A percentile compares a stretch with the other conserved stretches of the same genome.
These are phyloP conservation scores for Cladosporium colombiae DNA, from an alignment of 2,329 filamentous ascomycete genomes.

Conservation along the genomic window DNA sequence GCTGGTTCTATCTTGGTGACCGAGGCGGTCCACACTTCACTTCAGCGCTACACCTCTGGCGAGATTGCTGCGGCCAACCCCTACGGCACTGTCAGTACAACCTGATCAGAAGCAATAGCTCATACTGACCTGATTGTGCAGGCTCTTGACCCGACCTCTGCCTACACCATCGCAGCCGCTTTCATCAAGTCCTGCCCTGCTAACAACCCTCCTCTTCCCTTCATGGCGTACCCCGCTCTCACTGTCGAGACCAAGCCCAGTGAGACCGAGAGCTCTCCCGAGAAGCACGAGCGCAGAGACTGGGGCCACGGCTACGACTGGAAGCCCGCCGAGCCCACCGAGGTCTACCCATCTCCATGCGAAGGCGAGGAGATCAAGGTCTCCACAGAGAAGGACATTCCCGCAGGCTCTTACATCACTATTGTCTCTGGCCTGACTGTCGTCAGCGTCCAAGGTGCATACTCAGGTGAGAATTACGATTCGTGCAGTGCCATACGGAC, in stretches of 20 bases:
- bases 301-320: background rate
- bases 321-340: background rate
- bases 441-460: constrained; percentile 21
- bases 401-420: constrained; percentile 22
- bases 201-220: constrained; percentile 56
- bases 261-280: background rate
- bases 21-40: constrained; percentile 63
- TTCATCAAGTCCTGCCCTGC: constrained; percentile 62
- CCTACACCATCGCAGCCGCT: constrained; percentile 64
- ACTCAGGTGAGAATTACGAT: constrained; percentile 16
- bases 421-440: constrained; percentile 26
- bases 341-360: constrained; percentile 6
- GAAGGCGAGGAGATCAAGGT: constrained; percentile 19
- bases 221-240: constrained; percentile 49
- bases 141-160: constrained; percentile 58
- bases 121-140: background rate
- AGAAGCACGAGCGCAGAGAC: background rate
- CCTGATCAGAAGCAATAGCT: background rate
- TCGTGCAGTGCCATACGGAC: background rate
- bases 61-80: constrained; percentile 58
- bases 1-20: constrained; percentile 64
- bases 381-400: constrained; percentile 19
- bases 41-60: constrained; percentile 52
- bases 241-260: constrained; percentile 14
- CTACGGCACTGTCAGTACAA: constrained; percentile 51